Evolutionary conservation across 2,329 filamentous ascomycete genomes (phyloP), one percentile per base, ranked within the genome.

Genomic region (Aspergillus versicolor): DNA sequence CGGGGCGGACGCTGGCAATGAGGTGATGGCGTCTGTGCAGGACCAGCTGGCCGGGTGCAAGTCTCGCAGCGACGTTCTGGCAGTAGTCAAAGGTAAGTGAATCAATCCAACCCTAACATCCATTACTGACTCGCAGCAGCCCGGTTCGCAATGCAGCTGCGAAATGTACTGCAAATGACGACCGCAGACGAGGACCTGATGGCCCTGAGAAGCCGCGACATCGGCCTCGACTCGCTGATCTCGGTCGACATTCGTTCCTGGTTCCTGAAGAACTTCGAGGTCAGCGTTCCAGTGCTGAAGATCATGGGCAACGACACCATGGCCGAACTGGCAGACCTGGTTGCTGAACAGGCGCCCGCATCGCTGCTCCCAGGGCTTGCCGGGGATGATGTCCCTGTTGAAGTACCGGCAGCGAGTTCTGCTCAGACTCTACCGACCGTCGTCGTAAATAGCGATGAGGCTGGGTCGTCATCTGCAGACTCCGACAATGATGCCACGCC

Each of bases 241-340:
- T 15, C 54, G 2, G 41, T 56, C 6, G 54, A 56, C 5, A 27
- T 52, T 12, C 47, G 54, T 5, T 47, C 47, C 1, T 56, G 54
- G 54, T 52, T 56, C 42, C 15, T 46, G 12, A 52, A 52, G 32
- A 37, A 46, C 30, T n/a, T 52, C 4, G 34, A 41, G 19, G 48
- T 52, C 15, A 38, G 41, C 12, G 30, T 56, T 6, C 19, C 51
- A 7, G 41, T 46, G 4, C 21, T 53, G 1, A 19, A 46, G 30
- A 53, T 53, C 11, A 34, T 53, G 41, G 24, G 24, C 17, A 22
- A 22, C 1, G 41, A 45, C 9, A 43, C 19, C 7, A 52, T 52
- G 19, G 49, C 37, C 6, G 37, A 43, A 22, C 38, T 52, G 37
- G 49, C 17, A 11, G 27, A 21, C 13, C 24, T 13, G 46, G 46